phyloP scores from a whole-genome alignment of 1,139 yeast genomes.

The Saccharomyces hybrid region DNA sequence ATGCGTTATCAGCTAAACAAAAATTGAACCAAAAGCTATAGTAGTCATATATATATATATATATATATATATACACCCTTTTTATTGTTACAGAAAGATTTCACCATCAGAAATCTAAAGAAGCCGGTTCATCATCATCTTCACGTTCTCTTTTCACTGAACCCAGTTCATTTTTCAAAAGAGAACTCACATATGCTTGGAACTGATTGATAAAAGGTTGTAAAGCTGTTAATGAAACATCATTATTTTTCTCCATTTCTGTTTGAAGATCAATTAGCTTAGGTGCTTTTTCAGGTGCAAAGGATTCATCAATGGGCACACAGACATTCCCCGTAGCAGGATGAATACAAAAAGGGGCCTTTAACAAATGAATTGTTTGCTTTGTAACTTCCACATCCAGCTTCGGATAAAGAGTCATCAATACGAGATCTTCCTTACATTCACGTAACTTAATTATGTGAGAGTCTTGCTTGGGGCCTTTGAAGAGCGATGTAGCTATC shows the following conservation, averaged over 20 bases:
- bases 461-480: slow-evolving; percentile 33
- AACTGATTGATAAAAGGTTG: slow-evolving; percentile 71
- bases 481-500: slow-evolving; percentile 35
- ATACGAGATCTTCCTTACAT: slow-evolving; percentile 74
- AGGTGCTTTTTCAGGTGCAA: slow-evolving; percentile 78
- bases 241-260: slow-evolving; percentile 36
- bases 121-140: slow-evolving; percentile 9
- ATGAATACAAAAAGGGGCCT: slow-evolving; percentile 97
- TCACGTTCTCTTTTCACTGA: slow-evolving; percentile 42
- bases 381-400: slow-evolving; percentile 89
- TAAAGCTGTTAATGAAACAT: slow-evolving; percentile 61
- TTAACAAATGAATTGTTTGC: slow-evolving; percentile 82
- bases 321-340: slow-evolving; percentile 97
- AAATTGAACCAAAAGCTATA: neutral
- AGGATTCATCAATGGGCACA: slow-evolving; percentile 69
- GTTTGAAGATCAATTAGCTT: slow-evolving; percentile 51
- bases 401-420: slow-evolving; percentile 80
- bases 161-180: slow-evolving; percentile 50
- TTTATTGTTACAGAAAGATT: neutral
- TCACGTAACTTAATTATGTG: slow-evolving; percentile 37
- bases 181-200: slow-evolving; percentile 48
- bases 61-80: neutral
- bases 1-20: neutral
- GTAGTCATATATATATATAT: neutral
- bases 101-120: slow-evolving; percentile 1